Conservation (phyloP, 495 filamentous ascomycete genomes). For the Zalerion maritima region DNA sequence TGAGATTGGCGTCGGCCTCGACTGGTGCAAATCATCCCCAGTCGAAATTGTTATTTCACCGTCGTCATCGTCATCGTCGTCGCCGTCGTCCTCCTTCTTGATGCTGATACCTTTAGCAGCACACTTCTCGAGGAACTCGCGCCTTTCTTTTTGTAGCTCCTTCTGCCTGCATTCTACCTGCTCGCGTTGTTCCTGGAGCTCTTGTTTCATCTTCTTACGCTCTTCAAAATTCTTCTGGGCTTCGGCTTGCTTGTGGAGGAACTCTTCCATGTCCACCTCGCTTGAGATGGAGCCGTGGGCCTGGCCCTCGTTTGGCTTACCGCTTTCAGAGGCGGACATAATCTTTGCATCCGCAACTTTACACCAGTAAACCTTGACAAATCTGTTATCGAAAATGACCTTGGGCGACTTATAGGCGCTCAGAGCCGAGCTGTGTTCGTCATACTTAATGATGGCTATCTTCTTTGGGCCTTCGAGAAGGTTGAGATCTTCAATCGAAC, state of each 20-base stretch:
- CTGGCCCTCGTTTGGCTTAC: constrained; percentile 11
- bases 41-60: constrained; percentile 5
- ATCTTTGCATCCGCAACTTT: constrained; percentile 11
- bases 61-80: constrained; percentile 4
- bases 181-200: constrained; percentile 53
- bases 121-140: constrained; percentile 43
- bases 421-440: constrained; percentile 55
- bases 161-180: constrained; percentile 65
- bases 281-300: constrained; percentile 25
- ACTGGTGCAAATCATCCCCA: constrained; percentile 9
- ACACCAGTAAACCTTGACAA: constrained; percentile 93
- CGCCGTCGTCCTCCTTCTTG: constrained; percentile 5
- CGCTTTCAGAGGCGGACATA: constrained; percentile 7
- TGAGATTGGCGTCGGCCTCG: constrained; percentile 14
- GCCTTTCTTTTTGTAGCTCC: constrained; percentile 57
- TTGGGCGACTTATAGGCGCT: constrained; percentile 82
- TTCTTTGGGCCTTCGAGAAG: constrained; percentile 67
- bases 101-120: constrained; percentile 28
- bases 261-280: constrained; percentile 63
- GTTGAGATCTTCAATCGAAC: constrained; percentile 53
- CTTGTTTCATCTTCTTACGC: constrained; percentile 55
- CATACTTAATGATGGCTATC: constrained; percentile 70
- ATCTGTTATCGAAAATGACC: constrained; percentile 91
- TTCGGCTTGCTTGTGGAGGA: constrained; percentile 60
- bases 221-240: constrained; percentile 69